Conservation (phyloP, 495 filamentous ascomycete species). For the Xylaria longipes region DNA sequence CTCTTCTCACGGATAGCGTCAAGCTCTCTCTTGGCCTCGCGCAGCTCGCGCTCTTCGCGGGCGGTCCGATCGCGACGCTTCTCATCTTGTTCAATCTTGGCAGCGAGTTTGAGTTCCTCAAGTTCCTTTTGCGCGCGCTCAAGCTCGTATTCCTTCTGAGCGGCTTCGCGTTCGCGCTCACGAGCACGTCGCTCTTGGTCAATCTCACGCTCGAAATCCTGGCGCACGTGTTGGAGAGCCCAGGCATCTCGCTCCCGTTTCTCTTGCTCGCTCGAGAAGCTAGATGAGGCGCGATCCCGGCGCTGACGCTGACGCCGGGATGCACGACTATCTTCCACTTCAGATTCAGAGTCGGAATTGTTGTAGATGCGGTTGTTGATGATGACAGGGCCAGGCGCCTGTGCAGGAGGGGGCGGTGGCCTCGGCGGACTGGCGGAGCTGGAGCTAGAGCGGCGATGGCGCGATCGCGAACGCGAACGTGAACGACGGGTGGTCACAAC, state of each 20-base stretch:
- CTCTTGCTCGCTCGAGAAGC: slow-evolving; percentile 31
- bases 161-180: slow-evolving; percentile 32
- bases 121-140: slow-evolving; percentile 43
- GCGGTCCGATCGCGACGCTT: slow-evolving; percentile 53
- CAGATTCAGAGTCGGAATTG: slow-evolving; percentile 46
- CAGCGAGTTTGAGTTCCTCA: slow-evolving; percentile 40
- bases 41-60: slow-evolving; percentile 50
- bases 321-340: slow-evolving; percentile 33
- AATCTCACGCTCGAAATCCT: slow-evolving; percentile 37
- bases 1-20: slow-evolving; percentile 52
- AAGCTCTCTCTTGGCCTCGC: slow-evolving; percentile 54
- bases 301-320: slow-evolving; percentile 35
- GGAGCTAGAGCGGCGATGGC: slow-evolving; percentile 42
- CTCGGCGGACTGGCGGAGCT: slow-evolving; percentile 15
- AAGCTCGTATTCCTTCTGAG: slow-evolving; percentile 42
- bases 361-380: slow-evolving; percentile 58
- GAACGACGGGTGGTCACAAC: slow-evolving; percentile 46
- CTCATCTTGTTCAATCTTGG: slow-evolving; percentile 46
- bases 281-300: slow-evolving; percentile 35
- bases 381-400: slow-evolving; percentile 44
- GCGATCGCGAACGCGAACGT: slow-evolving; percentile 48
- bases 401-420: slow-evolving; percentile 31
- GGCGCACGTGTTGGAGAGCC: slow-evolving; percentile 34
- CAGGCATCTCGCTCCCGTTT: slow-evolving; percentile 25
- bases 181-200: slow-evolving; percentile 31